Conservation (phyloP, 192 early-diverging fungal genomes). For the Kickxella alabastrina region DNA sequence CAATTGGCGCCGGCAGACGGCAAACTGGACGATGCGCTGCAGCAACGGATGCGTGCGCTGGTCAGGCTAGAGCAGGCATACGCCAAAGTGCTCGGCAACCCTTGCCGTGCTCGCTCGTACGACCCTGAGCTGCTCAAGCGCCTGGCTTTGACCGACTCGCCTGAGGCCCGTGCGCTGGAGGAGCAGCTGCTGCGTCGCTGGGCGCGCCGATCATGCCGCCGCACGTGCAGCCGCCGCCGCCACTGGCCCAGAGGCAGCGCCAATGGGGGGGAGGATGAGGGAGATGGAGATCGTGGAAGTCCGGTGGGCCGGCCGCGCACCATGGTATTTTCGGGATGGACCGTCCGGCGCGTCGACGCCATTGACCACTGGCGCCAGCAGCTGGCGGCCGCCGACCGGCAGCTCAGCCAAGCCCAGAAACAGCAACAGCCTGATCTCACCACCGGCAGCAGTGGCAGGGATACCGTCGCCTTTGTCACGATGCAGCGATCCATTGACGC, state of each 20-base stretch:
- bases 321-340: not conserved
- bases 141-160: conserved; percentile 22
- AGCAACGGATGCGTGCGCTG: conserved; percentile 38
- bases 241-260: not conserved
- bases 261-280: not conserved
- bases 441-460: conserved; percentile 3
- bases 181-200: conserved; percentile 27
- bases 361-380: conserved; percentile 59
- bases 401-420: conserved; percentile 35
- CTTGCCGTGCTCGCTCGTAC: conserved; percentile 60
- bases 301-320: not conserved
- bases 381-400: conserved; percentile 55
- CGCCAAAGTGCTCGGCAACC: conserved; percentile 62
- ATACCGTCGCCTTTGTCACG: conserved; percentile 70
- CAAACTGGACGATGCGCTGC: conserved; percentile 55
- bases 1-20: conserved; percentile 56
- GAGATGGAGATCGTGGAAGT: conserved; percentile 54
- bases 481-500: conserved; percentile 65
- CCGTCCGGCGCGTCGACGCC: conserved; percentile 47
- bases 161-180: conserved; percentile 33
- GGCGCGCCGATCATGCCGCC: conserved; percentile 8
- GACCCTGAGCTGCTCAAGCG: conserved; percentile 53
- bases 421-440: no score
- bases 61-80: conserved; percentile 56
- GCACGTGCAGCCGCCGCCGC: conserved; percentile 10